Base-by-base conservation (phyloP, 2,329 filamentous ascomycete species). In the Ophiostoma triangulosporum region DNA sequence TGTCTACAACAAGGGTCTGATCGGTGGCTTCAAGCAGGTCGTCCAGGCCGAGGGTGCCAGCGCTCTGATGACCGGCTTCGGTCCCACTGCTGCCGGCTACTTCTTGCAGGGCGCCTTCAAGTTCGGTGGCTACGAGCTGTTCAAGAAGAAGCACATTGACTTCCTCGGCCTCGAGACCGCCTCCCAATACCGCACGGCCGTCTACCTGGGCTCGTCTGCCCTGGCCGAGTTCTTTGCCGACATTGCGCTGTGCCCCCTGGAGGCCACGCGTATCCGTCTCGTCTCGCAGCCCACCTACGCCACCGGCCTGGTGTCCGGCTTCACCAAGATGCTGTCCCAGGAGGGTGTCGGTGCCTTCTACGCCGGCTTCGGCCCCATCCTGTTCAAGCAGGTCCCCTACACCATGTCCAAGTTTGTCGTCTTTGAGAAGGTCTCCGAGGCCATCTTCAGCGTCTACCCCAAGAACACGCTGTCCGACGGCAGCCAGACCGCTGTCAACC, bases 371-470 rank as follows among this genome's bases (percentile, higher is more conserved):
- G 86, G 85, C 59, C 83, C 83, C 60, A 86, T 86, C 64, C 72
- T 85, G 63, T 84, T 86, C 77, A 86, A 86, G 74, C 83, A 87
- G 76, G 80, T 90, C 63, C 86, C 86, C 60, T 90, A 90, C 76
- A 90, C 86, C 68, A 88, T 89, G 83, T 75, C 86, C 76, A 89
- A 89, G 75, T 90, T 90, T 74, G 86, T 88, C 71, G 86, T 88
- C 63, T 89, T 80, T 77, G 86, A 90, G 74, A 88, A 88, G 77
- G 83, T 86, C 62, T 73, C 78, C 62, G 85, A 89, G 73, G 62
- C 73, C 60, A 68, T 83, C 72, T 88, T 80, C 76, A 65, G 69
- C 62, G 60, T 66, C 54, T 66, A 85, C 65, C 81, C 86, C 76
- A 88, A 88, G 77, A 69, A 72, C 63, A 75, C 72, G 57, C 71